Conservation (phyloP, 2,329 filamentous ascomycete genomes). For the Hypoxylon sp. region DNA sequence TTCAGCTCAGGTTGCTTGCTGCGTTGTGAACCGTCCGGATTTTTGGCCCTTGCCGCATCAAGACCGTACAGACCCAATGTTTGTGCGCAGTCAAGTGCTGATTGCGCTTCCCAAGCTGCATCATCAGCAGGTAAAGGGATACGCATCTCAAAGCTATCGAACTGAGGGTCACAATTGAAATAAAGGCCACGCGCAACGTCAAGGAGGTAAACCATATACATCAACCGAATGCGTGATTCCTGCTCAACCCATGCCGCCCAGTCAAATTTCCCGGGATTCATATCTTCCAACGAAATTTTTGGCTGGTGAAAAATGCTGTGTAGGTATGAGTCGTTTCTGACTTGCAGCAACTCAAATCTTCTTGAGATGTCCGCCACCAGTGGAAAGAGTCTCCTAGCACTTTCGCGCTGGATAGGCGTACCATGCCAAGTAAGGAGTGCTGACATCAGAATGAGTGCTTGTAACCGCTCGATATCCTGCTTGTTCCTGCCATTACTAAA, state of each 20-base stretch:
- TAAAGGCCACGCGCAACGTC: conserved; percentile 78
- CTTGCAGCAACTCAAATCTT: conserved; percentile 68
- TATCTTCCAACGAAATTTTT: conserved; percentile 62
- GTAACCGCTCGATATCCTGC: conserved; percentile 74
- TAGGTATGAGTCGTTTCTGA: conserved; percentile 64
- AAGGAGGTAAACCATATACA: conserved; percentile 75
- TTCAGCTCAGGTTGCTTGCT: conserved; percentile 76
- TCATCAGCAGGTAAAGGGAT: conserved; percentile 81
- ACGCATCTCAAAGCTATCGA: conserved; percentile 75
- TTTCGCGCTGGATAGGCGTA: conserved; percentile 74
- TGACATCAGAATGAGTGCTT: conserved; percentile 75
- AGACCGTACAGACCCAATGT: conserved; percentile 75
- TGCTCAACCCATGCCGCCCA: conserved; percentile 80
- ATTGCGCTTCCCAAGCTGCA: conserved; percentile 78
- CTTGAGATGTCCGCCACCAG: conserved; percentile 71
- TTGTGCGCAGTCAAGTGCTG: conserved; percentile 71
- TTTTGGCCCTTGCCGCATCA: conserved; percentile 67
- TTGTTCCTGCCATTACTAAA: conserved; percentile 58
- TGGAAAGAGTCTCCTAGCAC: conserved; percentile 72
- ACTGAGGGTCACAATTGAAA: conserved; percentile 76
- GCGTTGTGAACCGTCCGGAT: conserved; percentile 74
- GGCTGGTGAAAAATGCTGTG: conserved; percentile 75
- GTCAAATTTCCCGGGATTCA: conserved; percentile 69
- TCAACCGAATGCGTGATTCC: conserved; percentile 75
- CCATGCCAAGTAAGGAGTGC: conserved; percentile 79